Evolutionary conservation across 1,284 basidiomycete species (phyloP), one percentile per base, ranked within the genome.

Genomic region (Wallemia ichthyophaga): DNA sequence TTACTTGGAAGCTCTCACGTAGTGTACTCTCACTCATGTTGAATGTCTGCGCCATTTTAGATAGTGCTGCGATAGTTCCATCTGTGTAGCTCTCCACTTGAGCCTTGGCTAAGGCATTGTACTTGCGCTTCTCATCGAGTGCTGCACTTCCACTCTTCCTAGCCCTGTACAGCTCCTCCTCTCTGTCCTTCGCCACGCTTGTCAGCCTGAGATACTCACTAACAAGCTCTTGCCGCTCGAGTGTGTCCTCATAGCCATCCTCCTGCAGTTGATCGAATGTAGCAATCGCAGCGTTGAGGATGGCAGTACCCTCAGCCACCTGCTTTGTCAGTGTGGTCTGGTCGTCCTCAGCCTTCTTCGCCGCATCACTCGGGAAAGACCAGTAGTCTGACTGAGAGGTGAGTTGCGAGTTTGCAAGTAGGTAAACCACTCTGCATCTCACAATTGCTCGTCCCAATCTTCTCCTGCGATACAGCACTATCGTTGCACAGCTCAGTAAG

Each of bases 361-460:
- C n/a, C 9, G 37, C n/a, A 48, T 19, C 37, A 48, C 37, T 48
- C n/a, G 37, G 37, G 37, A 48, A 48, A 11, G 37, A 48, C 37
- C 37, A 48, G n/a, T 48, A 48, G 37, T 48, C 37, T 48, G n/a
- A 5, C 5, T 15, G n/a, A 21, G 9, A 15, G 7, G n/a, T 11
- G 37, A 15, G 37, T 5, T 21, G 37, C 11, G 9, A 3, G 37
- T 48, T 5, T 48, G 5, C 11, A 48, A 21, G 13, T 11, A 48
- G 3, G 37, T n/a, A n/a, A n/a, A n/a, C n/a, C n/a, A n/a, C n/a
- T n/a, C n/a, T n/a, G n/a, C n/a, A 21, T 21, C 81, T 64, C 64
- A 86, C 85, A 91, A 66, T 89, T 89, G 1, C 85, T 85, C 3
- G 85, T 83, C 25, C 87, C 86, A 60, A 91, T 87, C 70, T 91